phyloP scores from a whole-genome alignment of 2,329 filamentous ascomycete species.

The Colletotrichum limetticola region DNA sequence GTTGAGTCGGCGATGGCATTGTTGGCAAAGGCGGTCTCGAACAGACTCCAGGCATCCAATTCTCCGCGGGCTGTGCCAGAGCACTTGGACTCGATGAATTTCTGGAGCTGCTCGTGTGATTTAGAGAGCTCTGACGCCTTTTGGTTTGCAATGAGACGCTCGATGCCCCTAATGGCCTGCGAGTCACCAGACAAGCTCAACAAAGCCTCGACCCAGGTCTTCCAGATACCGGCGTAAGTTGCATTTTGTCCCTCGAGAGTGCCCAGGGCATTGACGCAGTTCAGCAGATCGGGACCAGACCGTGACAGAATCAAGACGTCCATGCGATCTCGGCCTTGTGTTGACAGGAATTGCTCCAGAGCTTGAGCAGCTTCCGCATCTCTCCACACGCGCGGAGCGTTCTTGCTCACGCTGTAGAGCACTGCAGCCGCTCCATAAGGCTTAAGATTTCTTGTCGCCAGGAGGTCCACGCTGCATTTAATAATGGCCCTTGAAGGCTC shows the following conservation, averaged over 20 bases:
- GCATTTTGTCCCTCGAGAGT: conserved; percentile 50
- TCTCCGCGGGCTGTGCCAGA: conserved; percentile 16
- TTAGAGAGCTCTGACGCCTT: conserved; percentile 52
- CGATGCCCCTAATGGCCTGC: conserved; percentile 48
- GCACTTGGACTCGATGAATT: conserved; percentile 48
- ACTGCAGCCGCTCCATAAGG: conserved; percentile 65
- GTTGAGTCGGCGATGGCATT: conserved; percentile 50
- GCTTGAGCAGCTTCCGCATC: conserved; percentile 41
- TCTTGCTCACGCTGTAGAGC: conserved; percentile 43
- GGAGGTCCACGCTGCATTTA: conserved; percentile 48
- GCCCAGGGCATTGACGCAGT: conserved; percentile 69
- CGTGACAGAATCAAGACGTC: conserved; percentile 72
- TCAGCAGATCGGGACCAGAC: conserved; percentile 73
- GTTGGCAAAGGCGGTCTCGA: conserved; percentile 59
- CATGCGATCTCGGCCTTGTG: conserved; percentile 66
- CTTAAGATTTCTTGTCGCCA: conserved; percentile 65
- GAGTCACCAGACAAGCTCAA: conserved; percentile 46
- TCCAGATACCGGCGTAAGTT: conserved; percentile 57
- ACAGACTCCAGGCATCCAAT: conserved; percentile 53
- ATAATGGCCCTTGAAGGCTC: conserved; percentile 40
- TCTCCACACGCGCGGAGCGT: conserved; percentile 53
- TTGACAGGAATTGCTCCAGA: conserved; percentile 56
- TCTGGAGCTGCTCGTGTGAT: conserved; percentile 55
- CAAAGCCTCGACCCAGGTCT: conserved; percentile 53
- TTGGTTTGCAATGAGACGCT: conserved; percentile 58